Conservation (phyloP, 805 yeast species). For the Cyberlindnera galapagoensis region DNA sequence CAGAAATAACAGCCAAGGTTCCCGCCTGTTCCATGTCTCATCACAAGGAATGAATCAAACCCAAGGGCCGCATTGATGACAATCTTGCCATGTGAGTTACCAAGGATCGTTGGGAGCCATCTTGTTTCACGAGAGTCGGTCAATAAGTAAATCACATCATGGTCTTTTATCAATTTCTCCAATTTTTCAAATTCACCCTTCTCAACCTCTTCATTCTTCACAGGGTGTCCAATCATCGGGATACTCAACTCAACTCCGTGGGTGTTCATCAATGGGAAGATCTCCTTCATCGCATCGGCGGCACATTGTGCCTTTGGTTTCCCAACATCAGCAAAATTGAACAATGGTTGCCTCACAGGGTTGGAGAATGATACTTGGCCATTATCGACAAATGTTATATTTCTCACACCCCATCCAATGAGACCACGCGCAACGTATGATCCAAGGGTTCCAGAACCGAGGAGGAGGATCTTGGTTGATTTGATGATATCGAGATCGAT, state of each 20-base stretch:
- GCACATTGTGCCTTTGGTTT: constrained; percentile 73
- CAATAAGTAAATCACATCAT: constrained; percentile 73
- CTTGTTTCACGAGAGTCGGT: constrained; percentile 96
- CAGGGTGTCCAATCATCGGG: constrained; percentile 95
- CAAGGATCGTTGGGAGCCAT: constrained; percentile 93
- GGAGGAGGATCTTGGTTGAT: constrained; percentile 55
- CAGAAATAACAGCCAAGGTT: constrained; percentile 89
- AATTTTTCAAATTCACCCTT: constrained; percentile 46
- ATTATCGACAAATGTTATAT: constrained; percentile 83
- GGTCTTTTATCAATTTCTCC: constrained; percentile 46
- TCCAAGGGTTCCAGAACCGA: constrained; percentile 98
- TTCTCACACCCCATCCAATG: constrained; percentile 90
- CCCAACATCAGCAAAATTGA: constrained; percentile 75
- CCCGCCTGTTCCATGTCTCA: constrained; percentile 71
- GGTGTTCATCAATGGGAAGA: constrained; percentile 73
- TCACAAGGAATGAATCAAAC: constrained; percentile 85
- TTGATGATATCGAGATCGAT: constrained; percentile 63
- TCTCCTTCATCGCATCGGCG: constrained; percentile 59
- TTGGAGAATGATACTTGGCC: constrained; percentile 87
- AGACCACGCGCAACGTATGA: constrained; percentile 82
- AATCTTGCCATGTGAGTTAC: constrained; percentile 56
- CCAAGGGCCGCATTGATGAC: constrained; percentile 94
- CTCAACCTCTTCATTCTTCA: constrained; percentile 49
- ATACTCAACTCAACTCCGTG: constrained; percentile 63
- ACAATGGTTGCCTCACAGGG: constrained; percentile 92